Base-by-base conservation (phyloP, 1,284 basidiomycete species). In the Cutaneotrichosporon cavernicola region DNA sequence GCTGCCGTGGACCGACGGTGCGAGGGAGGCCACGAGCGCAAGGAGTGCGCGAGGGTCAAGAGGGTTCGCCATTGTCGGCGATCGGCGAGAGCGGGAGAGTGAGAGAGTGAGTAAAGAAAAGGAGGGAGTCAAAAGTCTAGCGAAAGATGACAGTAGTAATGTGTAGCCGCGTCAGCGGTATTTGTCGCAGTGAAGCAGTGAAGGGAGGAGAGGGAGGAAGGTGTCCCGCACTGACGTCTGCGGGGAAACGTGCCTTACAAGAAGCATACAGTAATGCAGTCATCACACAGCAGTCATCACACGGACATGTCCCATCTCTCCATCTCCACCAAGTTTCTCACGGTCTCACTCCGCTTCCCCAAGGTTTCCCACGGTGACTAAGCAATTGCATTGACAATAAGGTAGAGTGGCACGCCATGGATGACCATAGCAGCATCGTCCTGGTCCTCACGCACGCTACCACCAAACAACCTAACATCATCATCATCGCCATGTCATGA, bases 11-110 rank as follows among this genome's bases (percentile, higher is more conserved):
- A 68, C 1, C 32, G 46, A 21, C 74, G 71, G 21, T 61, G 62
- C n/a, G 52, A 43, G 1, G 78, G 75, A 14, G 64, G 69, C 6
- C 76, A 64, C 30, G 21, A 71, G 65, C 14, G 55, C 22, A 1
- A 77, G 65, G 0, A 80, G 63, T 4, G 64, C 47, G 13, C 55
- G 43, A 0, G 72, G 18, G 32, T 69, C 68, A 14, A 76, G 70
- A 3, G 73, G 73, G 56, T 76, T 62, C n/a, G 73, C 38, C 73
- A 76, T 76, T 32, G 2, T 65, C 34, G 34, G 26, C 14, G 21
- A n/a, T n/a, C n/a, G n/a, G n/a, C n/a, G n/a, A n/a, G n/a, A n/a
- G n/a, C n/a, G n/a, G n/a, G n/a, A 34, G n/a, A 52, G 16, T 38
- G 46, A 40, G 38, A 46, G n/a, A 46, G 16, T 31, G 38, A 55